Evolutionary conservation across 2,329 filamentous ascomycete genomes (phyloP).

Genomic region (Microdochium bolleyi): DNA sequence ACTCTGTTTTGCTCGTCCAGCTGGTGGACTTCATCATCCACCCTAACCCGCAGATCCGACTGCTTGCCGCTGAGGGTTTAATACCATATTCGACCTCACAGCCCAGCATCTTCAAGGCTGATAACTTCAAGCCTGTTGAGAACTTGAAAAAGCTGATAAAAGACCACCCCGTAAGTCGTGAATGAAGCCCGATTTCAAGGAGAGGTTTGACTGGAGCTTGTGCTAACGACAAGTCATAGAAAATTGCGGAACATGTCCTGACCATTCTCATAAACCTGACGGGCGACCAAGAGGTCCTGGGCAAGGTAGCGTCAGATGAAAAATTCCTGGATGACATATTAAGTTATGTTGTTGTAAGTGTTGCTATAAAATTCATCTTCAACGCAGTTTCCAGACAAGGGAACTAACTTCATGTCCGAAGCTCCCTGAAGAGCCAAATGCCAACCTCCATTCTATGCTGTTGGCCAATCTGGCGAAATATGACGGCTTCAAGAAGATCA

Average conservation of each 20-base stretch:
- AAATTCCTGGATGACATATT: slow-evolving; percentile 71
- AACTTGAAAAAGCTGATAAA: slow-evolving; percentile 81
- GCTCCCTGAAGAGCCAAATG: slow-evolving; percentile 69
- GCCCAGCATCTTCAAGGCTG: slow-evolving; percentile 74
- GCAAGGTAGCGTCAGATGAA: slow-evolving; percentile 68
- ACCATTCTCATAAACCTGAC: slow-evolving; percentile 86
- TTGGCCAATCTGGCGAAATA: slow-evolving; percentile 86
- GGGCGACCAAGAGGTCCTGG: slow-evolving; percentile 67
- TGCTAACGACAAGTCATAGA: slow-evolving; percentile 32
- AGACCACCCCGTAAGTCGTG: slow-evolving; percentile 64
- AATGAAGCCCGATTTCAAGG: background rate
- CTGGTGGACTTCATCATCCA: slow-evolving; percentile 90
- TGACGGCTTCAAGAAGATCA: slow-evolving; percentile 60
- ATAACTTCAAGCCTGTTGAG: slow-evolving; percentile 69
- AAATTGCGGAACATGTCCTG: slow-evolving; percentile 87
- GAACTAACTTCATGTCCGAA: slow-evolving; percentile 22
- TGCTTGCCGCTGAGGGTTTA: slow-evolving; percentile 77
- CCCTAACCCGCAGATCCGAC: slow-evolving; percentile 83
- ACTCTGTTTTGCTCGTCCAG: slow-evolving; percentile 32
- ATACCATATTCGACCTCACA: slow-evolving; percentile 72
- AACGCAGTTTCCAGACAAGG: background rate
- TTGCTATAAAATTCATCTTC: background rate
- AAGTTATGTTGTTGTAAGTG: slow-evolving; percentile 62
- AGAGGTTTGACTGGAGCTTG: background rate
- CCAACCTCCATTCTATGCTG: slow-evolving; percentile 82